phyloP scores from a whole-genome alignment of 495 filamentous ascomycete species.

The Cudoniella acicularis region DNA sequence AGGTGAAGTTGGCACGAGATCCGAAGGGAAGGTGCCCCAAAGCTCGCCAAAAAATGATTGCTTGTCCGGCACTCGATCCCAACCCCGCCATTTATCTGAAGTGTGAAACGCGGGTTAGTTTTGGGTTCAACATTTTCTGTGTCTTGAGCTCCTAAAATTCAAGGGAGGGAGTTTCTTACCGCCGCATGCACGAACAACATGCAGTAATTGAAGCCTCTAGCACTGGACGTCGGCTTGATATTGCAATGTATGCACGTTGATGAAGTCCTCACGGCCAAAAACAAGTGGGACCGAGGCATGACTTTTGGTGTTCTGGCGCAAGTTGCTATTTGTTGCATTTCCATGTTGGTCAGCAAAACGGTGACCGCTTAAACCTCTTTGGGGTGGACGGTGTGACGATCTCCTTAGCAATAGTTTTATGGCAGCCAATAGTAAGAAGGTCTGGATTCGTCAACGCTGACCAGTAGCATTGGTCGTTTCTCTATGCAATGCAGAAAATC shows the following conservation, averaged over 20 bases:
- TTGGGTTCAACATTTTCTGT: background rate
- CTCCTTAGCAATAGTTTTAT: background rate
- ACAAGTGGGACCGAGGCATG: background rate
- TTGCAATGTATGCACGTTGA: too few relatives aligned
- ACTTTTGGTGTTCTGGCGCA: background rate
- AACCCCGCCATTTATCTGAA: background rate
- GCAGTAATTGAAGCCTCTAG: too few relatives aligned
- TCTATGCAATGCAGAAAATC: background rate
- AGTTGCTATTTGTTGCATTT: background rate
- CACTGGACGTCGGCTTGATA: too few relatives aligned
- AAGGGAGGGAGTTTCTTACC: too few relatives aligned
- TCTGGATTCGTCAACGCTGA: too few relatives aligned
- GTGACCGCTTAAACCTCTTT: background rate
- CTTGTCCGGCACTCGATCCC: background rate
- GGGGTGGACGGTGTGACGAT: background rate
- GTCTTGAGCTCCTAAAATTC: too few relatives aligned
- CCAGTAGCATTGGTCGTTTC: background rate
- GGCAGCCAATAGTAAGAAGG: too few relatives aligned
- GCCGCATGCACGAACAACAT: too few relatives aligned
- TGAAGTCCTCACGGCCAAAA: background rate
- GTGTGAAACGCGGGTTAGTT: background rate
- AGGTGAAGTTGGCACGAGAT: conserved; percentile 5
- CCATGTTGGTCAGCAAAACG: background rate
- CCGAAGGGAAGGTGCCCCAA: background rate
- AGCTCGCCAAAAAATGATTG: background rate